Evolutionary conservation across 2,329 filamentous ascomycete genomes (phyloP).

Genomic region (Pseudopyrenochaeta lycopersici): DNA sequence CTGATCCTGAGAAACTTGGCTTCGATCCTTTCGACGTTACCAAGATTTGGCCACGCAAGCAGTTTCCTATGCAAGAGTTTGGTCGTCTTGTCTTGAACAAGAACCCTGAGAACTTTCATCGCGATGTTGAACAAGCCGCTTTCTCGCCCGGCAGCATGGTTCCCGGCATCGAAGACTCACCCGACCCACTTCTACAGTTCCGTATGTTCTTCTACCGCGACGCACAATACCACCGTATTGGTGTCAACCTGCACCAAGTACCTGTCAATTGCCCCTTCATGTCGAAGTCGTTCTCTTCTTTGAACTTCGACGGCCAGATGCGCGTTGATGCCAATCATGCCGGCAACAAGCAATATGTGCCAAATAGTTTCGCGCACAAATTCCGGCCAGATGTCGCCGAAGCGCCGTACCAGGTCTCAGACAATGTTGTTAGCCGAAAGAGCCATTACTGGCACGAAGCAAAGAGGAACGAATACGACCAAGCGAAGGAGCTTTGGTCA

Average conservation of each 20-base stretch:
- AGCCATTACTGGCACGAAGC: constrained; percentile 65
- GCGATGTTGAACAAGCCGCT: constrained; percentile 47
- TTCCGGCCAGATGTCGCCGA: constrained; percentile 63
- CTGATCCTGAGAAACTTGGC: constrained; percentile 58
- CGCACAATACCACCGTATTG: constrained; percentile 62
- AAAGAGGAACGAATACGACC: constrained; percentile 62
- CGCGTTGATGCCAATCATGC: constrained; percentile 59
- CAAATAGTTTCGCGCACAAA: constrained; percentile 62
- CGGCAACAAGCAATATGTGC: constrained; percentile 61
- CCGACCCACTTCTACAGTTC: constrained; percentile 31
- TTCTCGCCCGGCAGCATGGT: constrained; percentile 63
- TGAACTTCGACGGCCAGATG: constrained; percentile 62
- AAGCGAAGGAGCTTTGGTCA: constrained; percentile 60
- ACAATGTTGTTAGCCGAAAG: constrained; percentile 62
- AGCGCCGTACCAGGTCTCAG: constrained; percentile 59
- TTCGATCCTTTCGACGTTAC: constrained; percentile 65
- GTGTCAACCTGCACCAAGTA: constrained; percentile 62
- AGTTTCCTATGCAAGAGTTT: constrained; percentile 61
- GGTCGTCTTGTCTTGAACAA: constrained; percentile 62
- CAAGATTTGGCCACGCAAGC: constrained; percentile 60
- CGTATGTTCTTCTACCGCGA: constrained; percentile 48
- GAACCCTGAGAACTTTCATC: constrained; percentile 63
- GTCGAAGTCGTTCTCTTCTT: constrained; percentile 55
- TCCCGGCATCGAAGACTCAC: constrained; percentile 58
- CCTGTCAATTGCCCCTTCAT: constrained; percentile 59